Percentiles rank a stretch among this genome's conserved stretches.
These are phyloP conservation scores for Phytopythium montanum DNA, from an alignment of 352 stramenopile species.

Conservation along the genomic window DNA sequence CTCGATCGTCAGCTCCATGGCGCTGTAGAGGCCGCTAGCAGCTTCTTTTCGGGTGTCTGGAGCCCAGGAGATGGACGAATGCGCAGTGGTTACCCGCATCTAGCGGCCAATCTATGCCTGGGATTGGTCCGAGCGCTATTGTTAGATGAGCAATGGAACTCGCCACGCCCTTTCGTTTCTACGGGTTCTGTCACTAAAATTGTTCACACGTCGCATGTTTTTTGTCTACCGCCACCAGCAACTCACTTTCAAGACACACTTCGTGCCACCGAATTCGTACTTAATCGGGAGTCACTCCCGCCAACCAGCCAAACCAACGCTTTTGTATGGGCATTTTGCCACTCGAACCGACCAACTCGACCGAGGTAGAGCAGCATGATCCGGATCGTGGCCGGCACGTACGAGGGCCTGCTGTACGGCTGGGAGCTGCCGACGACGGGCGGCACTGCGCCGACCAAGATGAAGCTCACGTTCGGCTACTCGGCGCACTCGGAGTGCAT, in stretches of 20 bases:
- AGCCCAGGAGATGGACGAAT: neutral
- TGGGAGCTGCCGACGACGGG: conserved; percentile 53
- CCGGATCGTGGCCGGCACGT: conserved; percentile 80
- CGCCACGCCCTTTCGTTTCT: conserved; percentile 1
- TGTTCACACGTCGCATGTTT: conserved; percentile 39
- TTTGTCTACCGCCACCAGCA: conserved; percentile 19
- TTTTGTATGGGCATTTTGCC: neutral
- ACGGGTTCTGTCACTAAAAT: neutral
- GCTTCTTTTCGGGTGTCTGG: conserved; percentile 1
- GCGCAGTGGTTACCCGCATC: conserved; percentile 1
- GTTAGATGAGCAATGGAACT: neutral
- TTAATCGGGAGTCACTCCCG: conserved; percentile 13
- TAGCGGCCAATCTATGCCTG: conserved; percentile 1
- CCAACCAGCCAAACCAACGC: conserved; percentile 22
- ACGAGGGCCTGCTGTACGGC: conserved; percentile 84
- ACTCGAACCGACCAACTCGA: neutral
- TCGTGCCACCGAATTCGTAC: conserved; percentile 22
- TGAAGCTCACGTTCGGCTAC: conserved; percentile 87
- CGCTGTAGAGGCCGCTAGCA: neutral
- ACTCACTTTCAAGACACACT: conserved; percentile 7
- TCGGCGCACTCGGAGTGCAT: conserved; percentile 81
- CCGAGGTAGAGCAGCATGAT: conserved; percentile 40
- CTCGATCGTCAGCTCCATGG: conserved; percentile 42
- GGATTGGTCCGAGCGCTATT: neutral
- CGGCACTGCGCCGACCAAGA: conserved; percentile 24